Evolutionary conservation across 2,329 filamentous ascomycete genomes (phyloP).

Genomic region (Truncatella angustata): DNA sequence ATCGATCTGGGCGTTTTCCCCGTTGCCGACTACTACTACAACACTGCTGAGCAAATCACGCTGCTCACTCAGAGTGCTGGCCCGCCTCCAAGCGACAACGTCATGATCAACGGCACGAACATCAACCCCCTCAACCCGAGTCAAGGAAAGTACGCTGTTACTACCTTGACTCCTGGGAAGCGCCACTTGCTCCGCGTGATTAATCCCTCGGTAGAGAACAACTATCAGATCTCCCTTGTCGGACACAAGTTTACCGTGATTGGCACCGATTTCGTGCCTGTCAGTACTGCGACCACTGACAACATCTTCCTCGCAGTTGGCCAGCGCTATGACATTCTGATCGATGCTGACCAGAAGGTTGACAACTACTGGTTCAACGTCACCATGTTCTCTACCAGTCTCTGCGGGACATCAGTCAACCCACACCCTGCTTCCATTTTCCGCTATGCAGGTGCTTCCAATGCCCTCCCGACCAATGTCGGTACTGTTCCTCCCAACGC

Average conservation of each 20-base stretch:
- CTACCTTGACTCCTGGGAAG: slow-evolving; percentile 40
- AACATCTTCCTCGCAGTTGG: slow-evolving; percentile 49
- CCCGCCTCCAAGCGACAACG: slow-evolving; percentile 35
- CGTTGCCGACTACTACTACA: slow-evolving; percentile 50
- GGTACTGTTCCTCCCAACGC: slow-evolving; percentile 21
- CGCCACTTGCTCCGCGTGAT: slow-evolving; percentile 50
- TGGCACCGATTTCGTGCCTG: slow-evolving; percentile 50
- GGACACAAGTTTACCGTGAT: slow-evolving; percentile 50
- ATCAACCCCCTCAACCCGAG: slow-evolving; percentile 26
- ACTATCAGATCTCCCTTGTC: slow-evolving; percentile 47
- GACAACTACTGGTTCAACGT: slow-evolving; percentile 43
- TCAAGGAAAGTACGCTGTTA: slow-evolving; percentile 29
- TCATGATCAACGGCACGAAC: slow-evolving; percentile 44
- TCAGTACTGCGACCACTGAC: slow-evolving; percentile 46
- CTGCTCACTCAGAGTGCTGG: slow-evolving; percentile 13
- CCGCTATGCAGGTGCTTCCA: slow-evolving; percentile 32
- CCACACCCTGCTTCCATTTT: slow-evolving; percentile 35
- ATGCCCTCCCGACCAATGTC: slow-evolving; percentile 24
- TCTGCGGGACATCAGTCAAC: slow-evolving; percentile 31
- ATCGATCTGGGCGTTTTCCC: slow-evolving; percentile 49
- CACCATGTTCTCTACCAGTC: slow-evolving; percentile 17
- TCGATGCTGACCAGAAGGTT: slow-evolving; percentile 34
- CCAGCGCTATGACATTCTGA: slow-evolving; percentile 47
- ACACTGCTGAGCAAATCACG: slow-evolving; percentile 25
- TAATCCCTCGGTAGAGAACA: slow-evolving; percentile 49